Evolutionary conservation across 1,284 basidiomycete genomes (phyloP).

Genomic region (Malassezia restricta): DNA sequence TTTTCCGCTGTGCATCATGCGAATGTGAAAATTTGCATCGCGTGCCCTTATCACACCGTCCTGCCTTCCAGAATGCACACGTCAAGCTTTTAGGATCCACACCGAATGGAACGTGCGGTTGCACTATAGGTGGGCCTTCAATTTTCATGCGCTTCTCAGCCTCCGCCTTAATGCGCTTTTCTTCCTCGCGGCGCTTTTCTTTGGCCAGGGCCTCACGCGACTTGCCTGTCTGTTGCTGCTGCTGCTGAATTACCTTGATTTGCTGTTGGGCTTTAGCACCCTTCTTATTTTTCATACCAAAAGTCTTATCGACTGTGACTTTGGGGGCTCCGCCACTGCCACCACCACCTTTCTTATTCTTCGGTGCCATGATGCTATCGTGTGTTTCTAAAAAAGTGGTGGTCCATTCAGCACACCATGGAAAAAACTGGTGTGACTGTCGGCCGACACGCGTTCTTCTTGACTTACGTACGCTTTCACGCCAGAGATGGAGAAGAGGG

Average conservation of each 20-base stretch:
- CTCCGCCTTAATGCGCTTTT: conserved; percentile 73
- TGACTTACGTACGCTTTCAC: too few species aligned
- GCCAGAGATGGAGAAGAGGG: neutral
- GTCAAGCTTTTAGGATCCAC: conserved; percentile 50
- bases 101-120: conserved; percentile 75
- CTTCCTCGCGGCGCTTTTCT: conserved; percentile 64
- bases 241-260: conserved; percentile 65
- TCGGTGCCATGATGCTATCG: conserved; percentile 32
- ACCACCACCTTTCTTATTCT: conserved; percentile 28
- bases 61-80: conserved; percentile 29
- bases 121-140: conserved; percentile 43
- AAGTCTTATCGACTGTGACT: conserved; percentile 48
- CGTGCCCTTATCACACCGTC: conserved; percentile 35
- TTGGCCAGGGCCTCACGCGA: conserved; percentile 65
- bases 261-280: conserved; percentile 81
- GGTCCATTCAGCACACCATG: neutral
- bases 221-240: conserved; percentile 55
- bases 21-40: conserved; percentile 91
- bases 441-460: conserved; percentile 7
- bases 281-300: conserved; percentile 84
- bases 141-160: conserved; percentile 57
- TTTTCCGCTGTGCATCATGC: conserved; percentile 68
- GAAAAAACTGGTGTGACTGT: conserved; percentile 5
- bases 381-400: neutral
- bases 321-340: conserved; percentile 50